Conservation (phyloP, 2,329 filamentous ascomycete species). For the Claviceps sp. region DNA sequence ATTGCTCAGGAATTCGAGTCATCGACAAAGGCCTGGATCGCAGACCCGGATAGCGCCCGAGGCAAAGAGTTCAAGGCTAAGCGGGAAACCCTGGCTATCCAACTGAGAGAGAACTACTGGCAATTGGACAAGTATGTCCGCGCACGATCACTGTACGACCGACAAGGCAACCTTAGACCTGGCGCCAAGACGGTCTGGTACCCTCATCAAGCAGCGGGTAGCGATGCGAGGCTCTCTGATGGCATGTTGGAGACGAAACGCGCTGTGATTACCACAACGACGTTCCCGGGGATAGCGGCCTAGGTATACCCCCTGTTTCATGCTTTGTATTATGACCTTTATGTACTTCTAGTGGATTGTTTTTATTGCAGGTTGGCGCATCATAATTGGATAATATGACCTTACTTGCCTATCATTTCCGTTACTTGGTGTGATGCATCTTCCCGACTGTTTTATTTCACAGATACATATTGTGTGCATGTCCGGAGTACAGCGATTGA, state of each 20-base stretch:
- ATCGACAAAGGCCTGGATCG: slow-evolving; percentile 46
- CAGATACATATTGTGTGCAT: too few species aligned
- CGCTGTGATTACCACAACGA: neutral
- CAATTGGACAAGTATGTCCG: slow-evolving; percentile 54
- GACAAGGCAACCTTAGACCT: slow-evolving; percentile 15
- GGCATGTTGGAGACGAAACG: neutral
- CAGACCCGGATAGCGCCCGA: slow-evolving; percentile 14
- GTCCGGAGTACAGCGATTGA: too few species aligned
- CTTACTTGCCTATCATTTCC: too few species aligned
- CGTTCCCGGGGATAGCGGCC: neutral
- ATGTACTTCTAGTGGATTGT: neutral
- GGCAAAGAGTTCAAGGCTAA: slow-evolving; percentile 14
- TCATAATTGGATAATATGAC: too few species aligned
- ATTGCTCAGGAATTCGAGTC: slow-evolving; percentile 44
- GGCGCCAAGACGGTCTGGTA: slow-evolving; percentile 4
- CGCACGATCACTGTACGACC: slow-evolving; percentile 49
- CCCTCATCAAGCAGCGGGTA: neutral
- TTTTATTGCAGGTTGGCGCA: neutral
- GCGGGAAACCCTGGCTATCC: slow-evolving; percentile 34
- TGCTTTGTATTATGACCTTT: too few species aligned
- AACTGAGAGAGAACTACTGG: slow-evolving; percentile 53
- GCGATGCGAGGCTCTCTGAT: neutral
- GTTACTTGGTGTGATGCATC: too few species aligned
- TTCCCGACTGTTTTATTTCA: too few species aligned
- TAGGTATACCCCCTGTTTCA: neutral